These are phyloP conservation scores for Endotrypanum monterogeii DNA, from an alignment of 208 protist genomes.

Conservation along the genomic window DNA sequence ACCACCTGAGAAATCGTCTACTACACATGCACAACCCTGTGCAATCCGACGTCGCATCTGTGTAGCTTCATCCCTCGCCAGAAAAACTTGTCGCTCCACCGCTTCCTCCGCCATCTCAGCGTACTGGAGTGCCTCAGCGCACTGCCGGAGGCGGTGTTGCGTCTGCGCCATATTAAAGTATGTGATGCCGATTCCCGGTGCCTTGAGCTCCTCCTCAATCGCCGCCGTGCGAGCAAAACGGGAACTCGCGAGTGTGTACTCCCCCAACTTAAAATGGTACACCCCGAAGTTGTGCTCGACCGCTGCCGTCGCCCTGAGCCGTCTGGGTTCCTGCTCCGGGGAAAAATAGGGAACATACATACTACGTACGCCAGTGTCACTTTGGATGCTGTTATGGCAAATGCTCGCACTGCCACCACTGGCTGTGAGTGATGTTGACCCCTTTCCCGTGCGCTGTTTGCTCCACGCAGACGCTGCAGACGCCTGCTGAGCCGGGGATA, in stretches of 20 bases:
- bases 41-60: slow-evolving; percentile 25
- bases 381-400: not conserved
- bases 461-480: not conserved
- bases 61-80: slow-evolving; percentile 23
- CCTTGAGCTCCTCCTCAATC: slow-evolving; percentile 57
- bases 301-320: slow-evolving; percentile 41
- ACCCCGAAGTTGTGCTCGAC: slow-evolving; percentile 83
- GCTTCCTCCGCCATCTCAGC: slow-evolving; percentile 55
- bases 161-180: slow-evolving; percentile 83
- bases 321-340: slow-evolving; percentile 39
- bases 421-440: not conserved
- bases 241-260: slow-evolving; percentile 64
- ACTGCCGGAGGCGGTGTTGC: slow-evolving; percentile 40
- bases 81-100: slow-evolving; percentile 56
- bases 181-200: slow-evolving; percentile 71
- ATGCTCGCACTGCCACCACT: slow-evolving; percentile 7
- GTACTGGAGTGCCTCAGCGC: slow-evolving; percentile 38
- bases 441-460: not conserved
- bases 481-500: not conserved
- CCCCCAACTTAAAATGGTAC: slow-evolving; percentile 80
- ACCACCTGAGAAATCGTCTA: slow-evolving; percentile 6
- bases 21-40: slow-evolving; percentile 11
- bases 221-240: slow-evolving; percentile 48
- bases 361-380: slow-evolving; percentile 13
- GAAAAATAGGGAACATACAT: slow-evolving; percentile 69